These are phyloP conservation scores for Trypanosoma melophagium DNA, from an alignment of 208 protist species.

Conservation along the genomic window DNA sequence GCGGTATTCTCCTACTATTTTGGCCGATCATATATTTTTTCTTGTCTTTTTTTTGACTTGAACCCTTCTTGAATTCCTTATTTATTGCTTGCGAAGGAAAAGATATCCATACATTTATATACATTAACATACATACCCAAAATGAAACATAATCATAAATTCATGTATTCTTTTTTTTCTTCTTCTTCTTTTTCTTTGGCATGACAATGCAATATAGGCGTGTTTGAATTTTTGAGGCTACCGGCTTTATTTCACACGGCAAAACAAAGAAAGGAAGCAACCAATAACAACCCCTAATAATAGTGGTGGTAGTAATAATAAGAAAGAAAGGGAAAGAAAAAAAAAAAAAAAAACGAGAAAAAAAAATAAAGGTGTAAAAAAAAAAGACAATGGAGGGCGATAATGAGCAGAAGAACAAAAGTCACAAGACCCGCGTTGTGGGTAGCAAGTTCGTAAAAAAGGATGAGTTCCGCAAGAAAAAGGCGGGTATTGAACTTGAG, in stretches of 20 bases:
- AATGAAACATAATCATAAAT: background rate
- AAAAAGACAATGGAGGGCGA: conserved; percentile 43
- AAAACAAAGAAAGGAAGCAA: background rate
- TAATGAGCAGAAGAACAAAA: conserved; percentile 82
- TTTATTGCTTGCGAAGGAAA: too few relatives aligned
- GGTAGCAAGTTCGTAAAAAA: conserved; percentile 90
- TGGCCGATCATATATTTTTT: too few relatives aligned
- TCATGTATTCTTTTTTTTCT: background rate
- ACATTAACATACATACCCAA: too few relatives aligned
- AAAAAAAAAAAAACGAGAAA: background rate
- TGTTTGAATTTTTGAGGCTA: too few relatives aligned
- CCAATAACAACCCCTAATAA: background rate
- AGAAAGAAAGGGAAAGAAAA: background rate
- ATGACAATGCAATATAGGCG: background rate
- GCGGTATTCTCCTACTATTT: too few relatives aligned
- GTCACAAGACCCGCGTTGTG: conserved; percentile 80
- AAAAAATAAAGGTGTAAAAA: conserved; percentile 51
- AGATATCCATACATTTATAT: too few relatives aligned
- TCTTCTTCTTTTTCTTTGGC: background rate
- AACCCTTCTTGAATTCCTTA: too few relatives aligned
- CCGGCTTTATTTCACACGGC: background rate
- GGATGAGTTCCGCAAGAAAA: conserved; percentile 85
- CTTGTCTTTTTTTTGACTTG: too few relatives aligned
- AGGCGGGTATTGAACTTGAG: conserved; percentile 85
- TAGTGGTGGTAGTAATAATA: background rate